Conservation (phyloP, 2,329 filamentous ascomycete species). For the Monilinia laxa region DNA sequence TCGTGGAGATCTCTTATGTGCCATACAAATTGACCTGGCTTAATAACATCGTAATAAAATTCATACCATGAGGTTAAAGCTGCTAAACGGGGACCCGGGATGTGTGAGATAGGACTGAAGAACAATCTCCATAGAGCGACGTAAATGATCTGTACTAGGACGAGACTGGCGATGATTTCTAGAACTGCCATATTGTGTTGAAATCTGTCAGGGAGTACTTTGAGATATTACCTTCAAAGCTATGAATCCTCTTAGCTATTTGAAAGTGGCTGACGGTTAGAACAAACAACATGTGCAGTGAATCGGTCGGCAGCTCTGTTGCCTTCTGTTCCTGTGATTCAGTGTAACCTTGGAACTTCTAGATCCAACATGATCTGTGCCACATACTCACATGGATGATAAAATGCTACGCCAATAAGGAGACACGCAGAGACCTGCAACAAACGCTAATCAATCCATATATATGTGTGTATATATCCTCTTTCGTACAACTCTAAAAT, state of each 20-base stretch:
- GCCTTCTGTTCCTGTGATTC: neutral
- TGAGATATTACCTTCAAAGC: neutral
- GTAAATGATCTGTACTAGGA: constrained; percentile 8
- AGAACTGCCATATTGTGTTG: neutral
- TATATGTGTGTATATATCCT: neutral
- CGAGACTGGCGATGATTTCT: neutral
- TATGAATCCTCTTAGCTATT: neutral
- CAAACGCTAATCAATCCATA: neutral
- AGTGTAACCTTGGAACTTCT: neutral
- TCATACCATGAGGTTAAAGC: constrained; percentile 38
- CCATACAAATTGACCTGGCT: constrained; percentile 44
- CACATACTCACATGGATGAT: neutral
- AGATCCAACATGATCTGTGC: neutral
- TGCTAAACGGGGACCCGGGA: constrained; percentile 40
- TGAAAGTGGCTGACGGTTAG: neutral
- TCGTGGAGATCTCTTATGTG: constrained; percentile 46
- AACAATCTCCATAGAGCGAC: constrained; percentile 36
- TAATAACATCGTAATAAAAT: constrained; percentile 46
- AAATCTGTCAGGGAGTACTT: neutral
- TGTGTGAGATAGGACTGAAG: constrained; percentile 39
- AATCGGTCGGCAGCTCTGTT: neutral
- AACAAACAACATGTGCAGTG: neutral
- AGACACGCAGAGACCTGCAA: neutral
- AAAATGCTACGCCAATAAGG: neutral
- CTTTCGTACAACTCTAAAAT: neutral